Base-by-base conservation (phyloP, 169 alveolate genomes). In the Plasmodium relictum region DNA sequence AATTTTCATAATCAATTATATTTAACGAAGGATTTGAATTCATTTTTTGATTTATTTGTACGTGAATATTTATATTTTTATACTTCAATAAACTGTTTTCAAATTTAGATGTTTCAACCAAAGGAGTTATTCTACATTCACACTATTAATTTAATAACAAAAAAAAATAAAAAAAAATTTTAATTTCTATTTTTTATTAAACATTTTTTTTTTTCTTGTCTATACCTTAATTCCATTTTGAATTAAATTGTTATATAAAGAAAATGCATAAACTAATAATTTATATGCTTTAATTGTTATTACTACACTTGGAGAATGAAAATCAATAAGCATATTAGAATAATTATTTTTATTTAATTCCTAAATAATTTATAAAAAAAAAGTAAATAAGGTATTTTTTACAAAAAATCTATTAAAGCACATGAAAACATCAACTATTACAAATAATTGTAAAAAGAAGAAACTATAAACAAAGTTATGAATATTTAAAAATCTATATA, bases 281-380 rank as follows among this genome's bases (percentile, higher is more conserved):
- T 80, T 80, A 44, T 80, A 68, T n/a, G 90, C 85, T 73, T 80
- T 80, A n/a, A 68, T 69, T 8, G 90, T 80, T 6, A 80, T 80
- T 10, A 80, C 90, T 9, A 80, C 90, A 71, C 73, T 66, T 9
- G 90, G 90, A n/a, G 90, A 80, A 37, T 80, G 90, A 62, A 80
- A 80, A 37, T 80, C 90, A 7, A 80, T 66, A 41, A 20, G 54
- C 72, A 45, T 14, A 24, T 44, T 39, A 37, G 42, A 37, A n/a
- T 26, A 68, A 14, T 5, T 50, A 39, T 22, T 24, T 37, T 18
- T 37, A 10, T 22, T 31, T n/a, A 80, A 72, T 16, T 80, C 70
- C 90, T 80, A 63, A 54, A 41, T 18, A 56, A 41, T 58, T 41
- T n/a, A 61, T 0, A 20, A 20, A 58, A 20, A 69, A 41, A 18